A percentile compares a stretch with the other conserved stretches of the same genome.
phyloP scores from a whole-genome alignment of 2,329 filamentous ascomycete species.

The Sarocladium strictum region DNA sequence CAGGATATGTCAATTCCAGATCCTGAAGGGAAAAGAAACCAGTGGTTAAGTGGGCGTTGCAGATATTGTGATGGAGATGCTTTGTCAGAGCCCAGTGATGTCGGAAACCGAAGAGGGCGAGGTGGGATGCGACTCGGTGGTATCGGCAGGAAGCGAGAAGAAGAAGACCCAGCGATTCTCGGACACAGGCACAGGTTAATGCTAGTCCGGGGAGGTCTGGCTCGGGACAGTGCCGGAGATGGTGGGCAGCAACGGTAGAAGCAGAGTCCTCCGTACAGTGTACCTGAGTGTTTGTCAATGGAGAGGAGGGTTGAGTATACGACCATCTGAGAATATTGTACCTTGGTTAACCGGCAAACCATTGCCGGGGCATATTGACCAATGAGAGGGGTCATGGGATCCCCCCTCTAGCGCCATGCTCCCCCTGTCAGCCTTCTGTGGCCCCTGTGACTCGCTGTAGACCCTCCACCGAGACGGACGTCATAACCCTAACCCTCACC shows the following conservation, averaged over 20 bases:
- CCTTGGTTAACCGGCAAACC: slow-evolving; percentile 22
- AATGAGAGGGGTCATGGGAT: slow-evolving; percentile 15
- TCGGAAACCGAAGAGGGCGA: slow-evolving; percentile 5
- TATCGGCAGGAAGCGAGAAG: background rate
- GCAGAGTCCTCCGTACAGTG: background rate
- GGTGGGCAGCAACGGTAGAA: background rate
- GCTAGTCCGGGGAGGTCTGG: background rate
- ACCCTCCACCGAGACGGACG: too few species aligned
- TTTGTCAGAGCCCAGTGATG: background rate
- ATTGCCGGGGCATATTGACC: slow-evolving; percentile 23
- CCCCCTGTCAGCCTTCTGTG: too few species aligned
- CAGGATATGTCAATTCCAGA: too few species aligned
- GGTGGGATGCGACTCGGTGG: slow-evolving; percentile 3
- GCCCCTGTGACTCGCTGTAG: background rate
- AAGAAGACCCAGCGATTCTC: too few species aligned
- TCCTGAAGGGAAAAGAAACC: background rate
- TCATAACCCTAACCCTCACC: background rate
- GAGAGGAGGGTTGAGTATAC: background rate
- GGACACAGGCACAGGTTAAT: too few species aligned
- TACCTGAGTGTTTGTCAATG: background rate
- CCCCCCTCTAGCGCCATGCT: too few species aligned
- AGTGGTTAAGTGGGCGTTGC: background rate
- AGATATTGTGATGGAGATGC: background rate
- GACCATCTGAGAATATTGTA: background rate
- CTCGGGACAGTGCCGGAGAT: background rate